These are phyloP conservation scores for Penicillium parvum DNA, from an alignment of 495 filamentous ascomycete species.

Conservation along the genomic window DNA sequence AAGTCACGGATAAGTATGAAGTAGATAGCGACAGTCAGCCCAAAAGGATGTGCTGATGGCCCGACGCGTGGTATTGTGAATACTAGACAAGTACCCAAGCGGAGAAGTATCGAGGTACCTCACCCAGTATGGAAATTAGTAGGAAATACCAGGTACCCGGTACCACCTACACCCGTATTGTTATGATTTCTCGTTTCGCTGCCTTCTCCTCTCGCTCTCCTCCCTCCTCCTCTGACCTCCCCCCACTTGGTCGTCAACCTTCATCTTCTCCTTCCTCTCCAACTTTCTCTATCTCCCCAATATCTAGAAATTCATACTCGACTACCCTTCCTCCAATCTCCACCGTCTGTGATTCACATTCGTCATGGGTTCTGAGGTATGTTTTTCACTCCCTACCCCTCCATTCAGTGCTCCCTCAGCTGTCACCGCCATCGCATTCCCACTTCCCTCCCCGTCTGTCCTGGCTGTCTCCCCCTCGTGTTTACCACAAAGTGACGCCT, in stretches of 20 bases:
- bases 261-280: constrained; percentile 28
- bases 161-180: constrained; percentile 13
- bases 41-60: too few species aligned
- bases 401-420: constrained; percentile 34
- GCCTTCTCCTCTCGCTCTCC: constrained; percentile 20
- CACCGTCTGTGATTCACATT: constrained; percentile 7
- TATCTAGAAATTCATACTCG: too few species aligned
- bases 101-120: not conserved
- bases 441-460: constrained; percentile 25
- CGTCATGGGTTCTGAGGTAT: constrained; percentile 49
- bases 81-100: too few species aligned
- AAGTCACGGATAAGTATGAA: not conserved
- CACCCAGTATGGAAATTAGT: too few species aligned
- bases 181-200: constrained; percentile 29
- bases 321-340: constrained; percentile 4
- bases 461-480: constrained; percentile 9
- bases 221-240: constrained; percentile 17
- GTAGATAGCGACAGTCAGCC: too few species aligned
- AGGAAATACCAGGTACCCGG: too few species aligned
- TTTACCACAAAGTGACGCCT: constrained; percentile 9
- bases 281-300: constrained; percentile 12
- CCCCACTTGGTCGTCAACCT: constrained; percentile 26
- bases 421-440: constrained; percentile 31
- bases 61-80: constrained; percentile 4
- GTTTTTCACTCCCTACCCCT: constrained; percentile 36